Base-by-base conservation (phyloP, 2,329 filamentous ascomycete genomes). In the Knufia petricola region DNA sequence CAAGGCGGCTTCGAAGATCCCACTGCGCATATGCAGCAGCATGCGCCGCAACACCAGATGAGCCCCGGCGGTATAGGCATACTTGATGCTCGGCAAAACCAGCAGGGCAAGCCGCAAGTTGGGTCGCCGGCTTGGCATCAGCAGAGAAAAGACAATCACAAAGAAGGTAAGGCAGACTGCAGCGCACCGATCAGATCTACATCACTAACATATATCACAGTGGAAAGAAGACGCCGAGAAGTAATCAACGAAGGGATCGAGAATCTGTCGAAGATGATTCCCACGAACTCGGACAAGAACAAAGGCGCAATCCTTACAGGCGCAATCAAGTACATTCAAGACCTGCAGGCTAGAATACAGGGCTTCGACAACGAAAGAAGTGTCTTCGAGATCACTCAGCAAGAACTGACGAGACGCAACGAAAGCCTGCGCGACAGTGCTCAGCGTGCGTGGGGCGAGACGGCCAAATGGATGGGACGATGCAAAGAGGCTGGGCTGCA, bases 191-290 rank as follows among this genome's bases (percentile, higher is more conserved):
- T 44, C 40, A 19, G 42, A 28, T 3, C 24, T 28, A 41, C n/a
- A 48, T 21, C n/a, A 39, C 24, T 34, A 23, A 48, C 24, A 10
- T 39, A 31, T 17, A n/a, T 43, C 39, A 19, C 15, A 96, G 92
- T 98, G 53, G 92, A 98, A 69, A 87, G 92, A 52, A 87, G 92
- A 51, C 87, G 92, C 38, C 86, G 92, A 55, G 92, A 98, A 69
- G 95, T 92, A 0, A 98, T 98, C 65, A 98, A 98, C 58, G 92
- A 98, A 68, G 92, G 92, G 43, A 98, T 98, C 59, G 96, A 95
- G 62, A 92, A 96, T 67, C 79, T 98, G 24, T 87, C 90, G 58
- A 96, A 95, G 71, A 94, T 98, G 57, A 92, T 98, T 0, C 92
- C 92, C 0, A 88, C 88, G 12, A 95, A 90, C 61, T 36, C 32